A percentile compares a stretch with the other conserved stretches of the same genome.
Evolutionary conservation across 2,329 filamentous ascomycete species (phyloP).

Genomic region (Phialophora chinensis): DNA sequence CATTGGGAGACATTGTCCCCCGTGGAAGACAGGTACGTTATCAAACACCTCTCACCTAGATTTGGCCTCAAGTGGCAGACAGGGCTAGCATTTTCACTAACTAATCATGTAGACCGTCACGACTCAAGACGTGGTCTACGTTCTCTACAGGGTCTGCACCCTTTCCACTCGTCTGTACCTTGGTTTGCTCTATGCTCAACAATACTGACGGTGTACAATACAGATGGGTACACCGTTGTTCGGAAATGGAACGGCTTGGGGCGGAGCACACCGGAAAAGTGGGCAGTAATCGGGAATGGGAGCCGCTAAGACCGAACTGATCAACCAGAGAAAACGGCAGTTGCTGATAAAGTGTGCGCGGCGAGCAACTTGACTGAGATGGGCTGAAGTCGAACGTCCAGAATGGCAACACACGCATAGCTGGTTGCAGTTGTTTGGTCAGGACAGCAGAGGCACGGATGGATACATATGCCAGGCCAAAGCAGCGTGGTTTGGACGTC

Average conservation of each 20-base stretch:
- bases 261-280: not conserved
- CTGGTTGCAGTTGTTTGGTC: not conserved
- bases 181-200: not conserved
- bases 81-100: not conserved
- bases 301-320: not conserved
- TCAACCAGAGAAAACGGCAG: not conserved
- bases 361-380: not conserved
- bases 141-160: conserved; percentile 17
- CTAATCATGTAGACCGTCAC: conserved; percentile 23
- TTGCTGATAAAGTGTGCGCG: not conserved
- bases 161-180: not conserved
- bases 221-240: conserved; percentile 38
- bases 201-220: not conserved
- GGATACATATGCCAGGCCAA: not conserved
- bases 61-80: not conserved
- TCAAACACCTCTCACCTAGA: not conserved
- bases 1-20: not conserved
- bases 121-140: conserved; percentile 30
- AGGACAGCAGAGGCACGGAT: not conserved
- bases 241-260: conserved; percentile 12
- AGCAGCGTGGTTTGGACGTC: not conserved
- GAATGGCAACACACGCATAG: not conserved
- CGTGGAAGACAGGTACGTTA: not conserved
- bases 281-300: not conserved
- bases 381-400: not conserved